A percentile compares a stretch with the other conserved stretches of the same genome.
phyloP scores from a whole-genome alignment of 163 green algal species.

The Trebouxiophyceae sp. region DNA sequence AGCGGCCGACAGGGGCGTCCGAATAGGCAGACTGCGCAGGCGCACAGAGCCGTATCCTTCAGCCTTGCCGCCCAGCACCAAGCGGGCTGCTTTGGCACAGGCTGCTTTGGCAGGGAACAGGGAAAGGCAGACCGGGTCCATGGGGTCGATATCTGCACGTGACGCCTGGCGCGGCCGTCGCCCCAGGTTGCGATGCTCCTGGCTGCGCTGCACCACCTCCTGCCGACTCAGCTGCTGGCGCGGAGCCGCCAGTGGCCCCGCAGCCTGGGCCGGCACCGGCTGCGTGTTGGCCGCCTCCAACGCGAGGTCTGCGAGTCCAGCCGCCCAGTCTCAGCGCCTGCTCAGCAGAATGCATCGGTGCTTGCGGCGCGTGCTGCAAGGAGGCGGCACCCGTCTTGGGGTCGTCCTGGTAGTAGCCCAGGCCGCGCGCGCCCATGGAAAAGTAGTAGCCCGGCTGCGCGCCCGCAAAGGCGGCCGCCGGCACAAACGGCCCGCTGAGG shows the following conservation, averaged over 20 bases:
- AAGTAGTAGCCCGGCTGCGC: conserved; percentile 44
- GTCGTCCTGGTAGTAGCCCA: conserved; percentile 63
- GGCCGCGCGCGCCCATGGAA: conserved; percentile 31
- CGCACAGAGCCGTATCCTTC: neutral
- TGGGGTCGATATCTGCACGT: conserved; percentile 65
- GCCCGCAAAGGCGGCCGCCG: conserved; percentile 34
- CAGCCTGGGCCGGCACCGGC: neutral
- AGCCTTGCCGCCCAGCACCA: neutral
- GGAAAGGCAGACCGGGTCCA: conserved; percentile 57
- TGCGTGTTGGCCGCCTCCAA: neutral
- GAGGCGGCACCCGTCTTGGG: neutral
- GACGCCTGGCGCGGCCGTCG: conserved; percentile 4
- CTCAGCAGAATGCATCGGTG: neutral
- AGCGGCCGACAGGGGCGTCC: conserved; percentile 64
- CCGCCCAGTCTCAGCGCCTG: neutral
- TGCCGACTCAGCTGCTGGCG: conserved; percentile 17
- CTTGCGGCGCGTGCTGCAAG: neutral
- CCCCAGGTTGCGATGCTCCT: neutral
- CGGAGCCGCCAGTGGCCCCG: neutral
- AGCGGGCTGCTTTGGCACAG: neutral
- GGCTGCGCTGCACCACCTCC: conserved; percentile 29
- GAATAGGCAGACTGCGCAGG: conserved; percentile 61
- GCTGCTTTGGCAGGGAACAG: neutral
- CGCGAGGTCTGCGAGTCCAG: neutral
- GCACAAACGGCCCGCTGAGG: conserved; percentile 11